These are phyloP conservation scores for Ocimum tenuiflorum DNA, from an alignment of 257 asterid genomes.

Conservation along the genomic window DNA sequence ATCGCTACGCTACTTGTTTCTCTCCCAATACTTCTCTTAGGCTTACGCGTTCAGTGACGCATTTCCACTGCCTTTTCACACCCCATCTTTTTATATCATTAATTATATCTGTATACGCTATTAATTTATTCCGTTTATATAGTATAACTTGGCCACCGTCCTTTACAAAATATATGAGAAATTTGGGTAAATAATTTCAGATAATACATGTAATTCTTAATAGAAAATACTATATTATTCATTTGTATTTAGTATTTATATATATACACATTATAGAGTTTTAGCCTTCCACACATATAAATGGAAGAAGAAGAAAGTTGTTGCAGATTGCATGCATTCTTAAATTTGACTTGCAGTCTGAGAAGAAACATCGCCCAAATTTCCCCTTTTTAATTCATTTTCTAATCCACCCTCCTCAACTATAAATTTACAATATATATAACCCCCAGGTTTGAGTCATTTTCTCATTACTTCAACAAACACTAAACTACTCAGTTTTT, in stretches of 20 bases:
- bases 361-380: constrained; percentile 11
- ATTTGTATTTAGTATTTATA: too few relatives aligned
- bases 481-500: background rate
- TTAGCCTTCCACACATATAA: too few relatives aligned
- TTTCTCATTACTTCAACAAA: constrained; percentile 5
- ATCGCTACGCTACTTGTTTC: constrained; percentile 16
- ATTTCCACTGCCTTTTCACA: background rate
- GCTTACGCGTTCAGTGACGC: background rate
- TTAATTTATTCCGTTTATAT: too few relatives aligned
- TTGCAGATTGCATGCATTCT: too few relatives aligned
- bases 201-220: too few relatives aligned
- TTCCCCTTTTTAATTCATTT: constrained; percentile 13
- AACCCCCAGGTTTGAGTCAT: constrained; percentile 4
- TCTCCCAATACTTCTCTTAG: background rate
- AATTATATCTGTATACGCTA: background rate
- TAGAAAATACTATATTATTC: too few relatives aligned
- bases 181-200: too few relatives aligned
- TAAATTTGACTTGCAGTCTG: constrained; percentile 17
- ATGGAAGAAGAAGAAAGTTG: constrained; percentile 1
- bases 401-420: constrained; percentile 18
- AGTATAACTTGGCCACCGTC: too few relatives aligned
- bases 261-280: too few relatives aligned
- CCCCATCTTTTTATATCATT: too few relatives aligned
- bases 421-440: background rate
- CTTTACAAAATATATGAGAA: too few relatives aligned